A percentile compares a stretch with the other conserved stretches of the same genome.
These are phyloP conservation scores for Immersiporthe knoxdaviesiana DNA, from an alignment of 2,329 filamentous ascomycete genomes.

Conservation along the genomic window DNA sequence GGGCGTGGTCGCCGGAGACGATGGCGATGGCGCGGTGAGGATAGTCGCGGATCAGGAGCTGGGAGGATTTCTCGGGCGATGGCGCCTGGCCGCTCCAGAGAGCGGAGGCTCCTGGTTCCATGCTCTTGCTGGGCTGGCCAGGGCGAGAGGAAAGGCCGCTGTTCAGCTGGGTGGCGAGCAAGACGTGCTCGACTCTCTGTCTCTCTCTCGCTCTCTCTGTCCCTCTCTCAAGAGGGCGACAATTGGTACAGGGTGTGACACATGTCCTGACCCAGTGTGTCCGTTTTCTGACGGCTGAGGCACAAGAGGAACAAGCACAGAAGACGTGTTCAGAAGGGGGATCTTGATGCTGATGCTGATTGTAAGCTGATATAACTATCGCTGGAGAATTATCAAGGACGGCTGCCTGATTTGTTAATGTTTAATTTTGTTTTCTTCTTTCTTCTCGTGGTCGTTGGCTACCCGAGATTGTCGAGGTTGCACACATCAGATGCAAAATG, in stretches of 20 bases:
- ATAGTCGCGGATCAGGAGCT: conserved; percentile 82
- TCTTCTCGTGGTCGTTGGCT: conserved; percentile 6
- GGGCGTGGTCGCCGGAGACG: conserved; percentile 74
- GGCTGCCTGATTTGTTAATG: neutral
- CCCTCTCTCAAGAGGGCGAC: conserved; percentile 5
- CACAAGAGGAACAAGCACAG: conserved; percentile 6
- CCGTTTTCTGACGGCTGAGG: conserved; percentile 1
- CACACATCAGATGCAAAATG: conserved; percentile 11
- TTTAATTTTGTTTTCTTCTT: conserved; percentile 2
- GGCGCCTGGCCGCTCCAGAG: conserved; percentile 52
- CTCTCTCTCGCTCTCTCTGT: no score
- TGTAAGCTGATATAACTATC: neutral
- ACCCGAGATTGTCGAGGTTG: conserved; percentile 11
- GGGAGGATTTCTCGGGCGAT: conserved; percentile 66
- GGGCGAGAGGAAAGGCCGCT: conserved; percentile 7
- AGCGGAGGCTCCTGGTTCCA: conserved; percentile 48
- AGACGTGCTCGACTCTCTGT: conserved; percentile 11
- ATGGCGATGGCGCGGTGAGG: conserved; percentile 88
- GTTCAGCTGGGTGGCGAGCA: conserved; percentile 16
- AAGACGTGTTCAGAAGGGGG: neutral
- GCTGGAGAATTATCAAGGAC: neutral
- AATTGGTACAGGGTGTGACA: conserved; percentile 22
- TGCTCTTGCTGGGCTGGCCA: conserved; percentile 36
- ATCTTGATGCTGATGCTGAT: conserved; percentile 1
- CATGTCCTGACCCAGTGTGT: conserved; percentile 27